Evolutionary conservation across 306 rosid species (phyloP).

Genomic region (Echinosophora koreensis): DNA sequence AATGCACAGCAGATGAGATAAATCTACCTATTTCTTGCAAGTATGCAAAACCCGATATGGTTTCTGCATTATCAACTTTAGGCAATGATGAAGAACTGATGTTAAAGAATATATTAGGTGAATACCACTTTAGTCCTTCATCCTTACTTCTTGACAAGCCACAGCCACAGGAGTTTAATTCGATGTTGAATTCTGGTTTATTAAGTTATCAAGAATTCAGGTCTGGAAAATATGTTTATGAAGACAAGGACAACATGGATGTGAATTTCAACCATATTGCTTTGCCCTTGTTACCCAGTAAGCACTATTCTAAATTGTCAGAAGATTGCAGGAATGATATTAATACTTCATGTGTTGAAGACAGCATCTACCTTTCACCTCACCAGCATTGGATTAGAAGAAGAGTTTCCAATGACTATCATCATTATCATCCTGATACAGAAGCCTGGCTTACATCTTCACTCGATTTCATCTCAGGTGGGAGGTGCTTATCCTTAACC

Average conservation of each 20-base stretch:
- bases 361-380: constrained; percentile 49
- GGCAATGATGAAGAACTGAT: constrained; percentile 46
- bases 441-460: constrained; percentile 58
- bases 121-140: constrained; percentile 47
- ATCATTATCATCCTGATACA: constrained; percentile 41
- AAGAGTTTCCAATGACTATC: constrained; percentile 42
- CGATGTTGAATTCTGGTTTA: constrained; percentile 48
- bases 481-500: constrained; percentile 46
- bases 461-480: constrained; percentile 48
- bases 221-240: constrained; percentile 48
- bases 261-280: constrained; percentile 50
- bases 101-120: constrained; percentile 41
- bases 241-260: constrained; percentile 48
- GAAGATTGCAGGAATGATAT: constrained; percentile 43
- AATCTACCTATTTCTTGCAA: constrained; percentile 40
- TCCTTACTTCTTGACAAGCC: constrained; percentile 46
- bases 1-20: constrained; percentile 42
- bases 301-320: constrained; percentile 44
- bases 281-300: constrained; percentile 48
- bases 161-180: constrained; percentile 40
- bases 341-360: constrained; percentile 44
- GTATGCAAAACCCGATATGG: constrained; percentile 36
- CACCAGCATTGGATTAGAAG: constrained; percentile 49
- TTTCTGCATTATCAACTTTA: constrained; percentile 45
- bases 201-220: constrained; percentile 49